Percentiles rank a stretch among this genome's conserved stretches.
phyloP scores from a whole-genome alignment of 2,329 filamentous ascomycete genomes.

The Aureobasidium sp. region DNA sequence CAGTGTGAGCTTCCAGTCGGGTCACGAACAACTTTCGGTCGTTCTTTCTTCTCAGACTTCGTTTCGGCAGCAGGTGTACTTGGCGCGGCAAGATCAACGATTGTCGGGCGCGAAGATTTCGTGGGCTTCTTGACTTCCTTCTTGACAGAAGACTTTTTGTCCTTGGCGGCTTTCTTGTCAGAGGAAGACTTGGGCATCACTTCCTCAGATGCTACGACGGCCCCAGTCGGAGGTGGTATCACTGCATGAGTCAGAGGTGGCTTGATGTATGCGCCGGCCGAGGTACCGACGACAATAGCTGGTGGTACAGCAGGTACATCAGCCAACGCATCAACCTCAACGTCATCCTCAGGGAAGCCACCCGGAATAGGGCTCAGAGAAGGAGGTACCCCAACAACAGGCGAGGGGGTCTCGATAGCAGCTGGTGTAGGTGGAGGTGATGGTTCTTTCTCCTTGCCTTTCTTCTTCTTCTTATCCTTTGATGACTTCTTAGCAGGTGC shows the following conservation, averaged over 20 bases:
- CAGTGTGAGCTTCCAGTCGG: slow-evolving; percentile 50
- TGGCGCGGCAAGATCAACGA: slow-evolving; percentile 13
- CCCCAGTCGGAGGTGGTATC: slow-evolving; percentile 19
- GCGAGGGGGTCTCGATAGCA: neutral
- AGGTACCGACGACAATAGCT: slow-evolving; percentile 14
- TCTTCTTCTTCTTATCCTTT: slow-evolving; percentile 18
- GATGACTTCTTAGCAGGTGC: slow-evolving; percentile 13
- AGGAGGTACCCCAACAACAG: slow-evolving; percentile 20
- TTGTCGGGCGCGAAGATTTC: slow-evolving; percentile 26
- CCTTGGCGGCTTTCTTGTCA: slow-evolving; percentile 16
- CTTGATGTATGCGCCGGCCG: slow-evolving; percentile 13
- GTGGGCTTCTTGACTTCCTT: slow-evolving; percentile 22
- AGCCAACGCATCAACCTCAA: slow-evolving; percentile 18
- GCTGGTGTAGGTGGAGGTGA: neutral
- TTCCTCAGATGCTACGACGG: slow-evolving; percentile 10
- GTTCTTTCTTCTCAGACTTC: slow-evolving; percentile 61
- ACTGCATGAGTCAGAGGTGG: slow-evolving; percentile 17
- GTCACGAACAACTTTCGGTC: slow-evolving; percentile 66
- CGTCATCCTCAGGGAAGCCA: slow-evolving; percentile 38
- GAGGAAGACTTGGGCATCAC: neutral
- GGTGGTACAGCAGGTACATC: slow-evolving; percentile 6
- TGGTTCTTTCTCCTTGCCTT: slow-evolving; percentile 15
- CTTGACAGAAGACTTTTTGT: slow-evolving; percentile 30
- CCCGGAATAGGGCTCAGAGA: slow-evolving; percentile 36
- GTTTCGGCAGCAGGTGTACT: slow-evolving; percentile 43